Conservation (phyloP, 2,329 filamentous ascomycete genomes). For the Chrysoporthe puriensis region DNA sequence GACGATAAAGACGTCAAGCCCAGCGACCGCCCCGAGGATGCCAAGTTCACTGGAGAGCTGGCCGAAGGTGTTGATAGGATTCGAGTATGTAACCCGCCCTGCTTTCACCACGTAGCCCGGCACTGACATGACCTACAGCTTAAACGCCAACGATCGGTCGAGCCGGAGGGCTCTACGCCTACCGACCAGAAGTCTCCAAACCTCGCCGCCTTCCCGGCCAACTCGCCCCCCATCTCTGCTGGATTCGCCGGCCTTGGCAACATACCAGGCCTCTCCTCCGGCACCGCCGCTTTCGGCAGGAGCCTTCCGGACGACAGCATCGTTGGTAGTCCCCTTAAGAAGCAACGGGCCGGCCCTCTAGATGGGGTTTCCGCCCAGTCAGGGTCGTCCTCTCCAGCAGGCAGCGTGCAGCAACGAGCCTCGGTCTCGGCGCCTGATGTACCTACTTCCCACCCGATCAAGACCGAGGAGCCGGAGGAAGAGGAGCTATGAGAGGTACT, state of each 20-base stretch:
- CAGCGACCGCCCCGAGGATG: conserved; percentile 69
- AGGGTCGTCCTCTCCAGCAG: conserved; percentile 10
- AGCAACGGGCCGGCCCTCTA: conserved; percentile 67
- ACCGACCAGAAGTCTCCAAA: conserved; percentile 51
- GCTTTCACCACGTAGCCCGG: background rate
- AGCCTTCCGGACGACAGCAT: conserved; percentile 50
- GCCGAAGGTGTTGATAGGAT: conserved; percentile 82
- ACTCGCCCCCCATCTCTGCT: conserved; percentile 47
- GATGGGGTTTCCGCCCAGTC: conserved; percentile 42
- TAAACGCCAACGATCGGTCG: conserved; percentile 78
- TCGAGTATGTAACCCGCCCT: conserved; percentile 59
- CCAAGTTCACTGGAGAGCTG: conserved; percentile 72
- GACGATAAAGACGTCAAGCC: conserved; percentile 64
- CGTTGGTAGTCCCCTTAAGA: conserved; percentile 76
- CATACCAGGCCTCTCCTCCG: conserved; percentile 22
- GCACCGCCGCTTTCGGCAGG: conserved; percentile 44
- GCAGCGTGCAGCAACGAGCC: conserved; percentile 4
- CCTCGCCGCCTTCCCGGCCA: conserved; percentile 44
- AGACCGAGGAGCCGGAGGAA: conserved; percentile 26
- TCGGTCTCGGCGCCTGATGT: conserved; percentile 23
- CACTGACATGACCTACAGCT: conserved; percentile 58
- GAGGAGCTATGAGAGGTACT: conserved; percentile 32
- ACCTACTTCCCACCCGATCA: conserved; percentile 4
- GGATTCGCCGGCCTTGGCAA: conserved; percentile 21
- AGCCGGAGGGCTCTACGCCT: conserved; percentile 57